Base-by-base conservation (phyloP, 1,284 basidiomycete genomes). In the Coriolopsis trogii region DNA sequence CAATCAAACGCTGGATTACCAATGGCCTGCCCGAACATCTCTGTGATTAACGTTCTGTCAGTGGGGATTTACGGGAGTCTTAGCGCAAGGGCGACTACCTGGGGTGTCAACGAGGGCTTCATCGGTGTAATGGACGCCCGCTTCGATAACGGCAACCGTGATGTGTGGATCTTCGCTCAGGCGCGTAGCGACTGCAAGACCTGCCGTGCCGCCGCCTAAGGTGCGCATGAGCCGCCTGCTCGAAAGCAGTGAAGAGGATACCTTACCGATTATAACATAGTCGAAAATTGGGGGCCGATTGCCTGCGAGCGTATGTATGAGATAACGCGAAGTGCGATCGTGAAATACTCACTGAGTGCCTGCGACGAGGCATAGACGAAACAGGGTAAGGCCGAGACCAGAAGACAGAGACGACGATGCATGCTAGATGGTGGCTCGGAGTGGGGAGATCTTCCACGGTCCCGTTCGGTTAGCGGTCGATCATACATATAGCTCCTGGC, bases 121-220 rank as follows among this genome's bases (percentile, higher is more conserved):
- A 13, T 56, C 47, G 25, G 49, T 33, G 18, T 55, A 53, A 18
- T 55, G 44, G 6, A 24, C 30, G 4, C 60, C 60, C 10, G 58
- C 60, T 42, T 62, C 55, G 18, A 62, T 47, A 15, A 62, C 53
- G 1, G 53, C 60, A 2, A 62, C 53, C 4, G 52, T 57, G 3
- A 48, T 29, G 9, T 28, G 25, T 4, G 55, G 55, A 21, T 58
- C 44, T 18, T 62, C 58, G 20, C 25, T 38, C 24, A 52, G 24
- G 8, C 50, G 38, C 15, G 44, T 40, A 3, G 50, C 50, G 16
- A 51, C 37, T 8, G 46, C 49, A 28, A 51, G 49, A 8, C 49
- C 49, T 20, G 49, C 43, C 2, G 36, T 46, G 26, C 49, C 49
- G 3, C 49, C 49, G 23, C 49, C 49, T 51, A 42, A 33, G 12